Base-by-base conservation (phyloP, 2,329 filamentous ascomycete genomes). In the Eutypa lata region DNA sequence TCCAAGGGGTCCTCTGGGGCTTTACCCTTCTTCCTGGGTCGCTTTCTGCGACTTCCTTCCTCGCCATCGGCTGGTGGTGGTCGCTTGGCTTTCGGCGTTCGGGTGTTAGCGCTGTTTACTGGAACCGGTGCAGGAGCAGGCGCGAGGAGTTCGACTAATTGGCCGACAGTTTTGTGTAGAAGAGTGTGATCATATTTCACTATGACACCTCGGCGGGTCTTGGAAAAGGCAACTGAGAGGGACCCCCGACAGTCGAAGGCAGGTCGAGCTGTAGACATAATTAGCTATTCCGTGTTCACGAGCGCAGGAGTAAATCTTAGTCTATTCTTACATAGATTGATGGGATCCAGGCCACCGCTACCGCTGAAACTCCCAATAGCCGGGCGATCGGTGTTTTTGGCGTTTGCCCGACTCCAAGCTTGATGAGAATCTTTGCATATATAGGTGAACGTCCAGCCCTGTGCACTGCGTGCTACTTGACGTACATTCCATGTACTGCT, bases 231-330 rank as follows among this genome's bases (percentile, higher is more conserved):
- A 43, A 85, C 72, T 2, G 67, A 72, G 18, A 84, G 64, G 0
- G 71, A 70, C 18, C 82, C 82, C 37, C 78, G 74, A 54, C 82
- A 85, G 59, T 85, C 80, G 57, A 83, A 85, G 0, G 81, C 81
- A 49, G 82, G 82, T 14, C 82, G 78, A 26, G 68, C 79, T 81
- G 56, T 16, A 26, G n/a, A 48, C n/a, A 28, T 49, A 16, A 49
- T 65, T 24, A 66, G 55, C 13, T 52, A 26, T 13, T 28, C n/a
- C 42, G 6, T 38, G 42, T 21, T 10, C 11, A 13, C 6, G 19
- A 10, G 19, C 13, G 18, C 18, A 22, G 8, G 6, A 14, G 19
- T 22, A 13, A n/a, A 7, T 45, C n/a, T 45, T n/a, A 16, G n/a
- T 13, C 6, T 7, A 19, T 21, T 60, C 73, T 58, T 70, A 80